phyloP scores from a whole-genome alignment of 106 monocot species.

The Xerophyta viscosa region DNA sequence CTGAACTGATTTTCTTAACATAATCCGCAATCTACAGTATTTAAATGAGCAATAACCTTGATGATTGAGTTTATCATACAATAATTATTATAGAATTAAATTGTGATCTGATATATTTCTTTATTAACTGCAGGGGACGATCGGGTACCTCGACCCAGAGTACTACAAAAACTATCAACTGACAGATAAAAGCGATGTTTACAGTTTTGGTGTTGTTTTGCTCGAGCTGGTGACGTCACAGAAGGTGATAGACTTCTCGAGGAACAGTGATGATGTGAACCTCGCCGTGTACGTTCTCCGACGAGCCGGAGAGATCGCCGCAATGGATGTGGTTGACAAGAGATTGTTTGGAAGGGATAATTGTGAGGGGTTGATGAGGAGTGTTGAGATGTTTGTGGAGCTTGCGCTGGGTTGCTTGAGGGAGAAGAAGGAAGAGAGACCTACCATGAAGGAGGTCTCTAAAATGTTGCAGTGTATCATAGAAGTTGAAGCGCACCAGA shows the following conservation, averaged over 20 bases:
- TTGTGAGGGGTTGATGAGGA: slow-evolving; percentile 1
- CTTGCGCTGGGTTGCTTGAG: slow-evolving; percentile 23
- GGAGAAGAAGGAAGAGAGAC: slow-evolving; percentile 26
- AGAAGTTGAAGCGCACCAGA: too few relatives aligned
- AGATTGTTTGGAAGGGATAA: background rate
- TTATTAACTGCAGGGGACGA: too few relatives aligned
- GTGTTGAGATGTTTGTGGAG: slow-evolving; percentile 12
- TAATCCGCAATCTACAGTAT: too few relatives aligned
- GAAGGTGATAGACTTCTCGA: slow-evolving; percentile 17
- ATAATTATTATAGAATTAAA: too few relatives aligned
- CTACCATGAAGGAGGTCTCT: slow-evolving; percentile 19
- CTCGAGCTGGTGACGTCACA: slow-evolving; percentile 9
- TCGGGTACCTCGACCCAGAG: too few relatives aligned
- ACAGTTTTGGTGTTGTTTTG: slow-evolving; percentile 29
- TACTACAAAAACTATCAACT: slow-evolving; percentile 38
- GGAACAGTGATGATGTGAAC: slow-evolving; percentile 18
- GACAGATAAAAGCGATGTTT: slow-evolving; percentile 37
- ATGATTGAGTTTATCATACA: too few relatives aligned
- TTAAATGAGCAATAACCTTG: too few relatives aligned
- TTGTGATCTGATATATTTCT: too few relatives aligned
- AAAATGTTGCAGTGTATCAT: slow-evolving; percentile 21
- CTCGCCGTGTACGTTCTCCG: slow-evolving; percentile 17
- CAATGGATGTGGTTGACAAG: slow-evolving; percentile 13
- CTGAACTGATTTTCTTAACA: too few relatives aligned
- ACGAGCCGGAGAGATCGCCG: slow-evolving; percentile 8